Percentiles rank a stretch among this genome's conserved stretches.
Conservation (phyloP, 2,329 filamentous ascomycete genomes). For the Colletotrichum costaricense region DNA sequence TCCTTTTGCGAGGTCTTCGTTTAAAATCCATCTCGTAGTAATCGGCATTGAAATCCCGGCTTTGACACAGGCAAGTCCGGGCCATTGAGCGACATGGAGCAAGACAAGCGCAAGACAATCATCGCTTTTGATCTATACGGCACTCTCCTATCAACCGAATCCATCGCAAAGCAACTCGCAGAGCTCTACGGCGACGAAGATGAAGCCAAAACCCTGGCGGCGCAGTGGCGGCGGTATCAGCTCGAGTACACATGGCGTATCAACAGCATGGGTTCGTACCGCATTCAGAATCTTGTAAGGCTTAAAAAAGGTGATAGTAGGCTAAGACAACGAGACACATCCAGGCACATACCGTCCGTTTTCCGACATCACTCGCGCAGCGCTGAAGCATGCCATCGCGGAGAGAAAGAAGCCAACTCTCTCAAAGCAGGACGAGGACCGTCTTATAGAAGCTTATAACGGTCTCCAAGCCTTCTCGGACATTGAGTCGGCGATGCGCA, state of each 20-base stretch:
- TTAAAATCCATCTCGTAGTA: background rate
- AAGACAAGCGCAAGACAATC: slow-evolving; percentile 48
- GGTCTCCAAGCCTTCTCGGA: slow-evolving; percentile 74
- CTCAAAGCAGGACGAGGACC: slow-evolving; percentile 52
- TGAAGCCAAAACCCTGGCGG: slow-evolving; percentile 63
- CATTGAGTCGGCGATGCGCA: slow-evolving; percentile 63
- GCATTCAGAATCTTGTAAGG: background rate
- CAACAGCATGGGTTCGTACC: slow-evolving; percentile 76
- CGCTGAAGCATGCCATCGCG: slow-evolving; percentile 72
- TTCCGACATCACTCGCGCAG: slow-evolving; percentile 68
- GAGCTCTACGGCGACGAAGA: slow-evolving; percentile 67
- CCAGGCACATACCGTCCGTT: slow-evolving; percentile 73
- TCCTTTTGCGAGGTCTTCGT: background rate
- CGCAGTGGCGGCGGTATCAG: slow-evolving; percentile 75
- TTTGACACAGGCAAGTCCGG: background rate
- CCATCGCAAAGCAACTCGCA: slow-evolving; percentile 70
- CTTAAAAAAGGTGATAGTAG: background rate
- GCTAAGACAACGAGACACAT: background rate
- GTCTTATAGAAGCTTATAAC: slow-evolving; percentile 74
- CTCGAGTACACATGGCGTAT: slow-evolving; percentile 83
- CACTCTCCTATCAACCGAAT: slow-evolving; percentile 78
- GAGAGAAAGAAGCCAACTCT: slow-evolving; percentile 66
- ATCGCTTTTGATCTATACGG: slow-evolving; percentile 83
- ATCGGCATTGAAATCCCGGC: background rate
- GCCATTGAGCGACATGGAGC: background rate